These are phyloP conservation scores for Yamadazyma kitorensis DNA, from an alignment of 805 yeast genomes.

Conservation along the genomic window DNA sequence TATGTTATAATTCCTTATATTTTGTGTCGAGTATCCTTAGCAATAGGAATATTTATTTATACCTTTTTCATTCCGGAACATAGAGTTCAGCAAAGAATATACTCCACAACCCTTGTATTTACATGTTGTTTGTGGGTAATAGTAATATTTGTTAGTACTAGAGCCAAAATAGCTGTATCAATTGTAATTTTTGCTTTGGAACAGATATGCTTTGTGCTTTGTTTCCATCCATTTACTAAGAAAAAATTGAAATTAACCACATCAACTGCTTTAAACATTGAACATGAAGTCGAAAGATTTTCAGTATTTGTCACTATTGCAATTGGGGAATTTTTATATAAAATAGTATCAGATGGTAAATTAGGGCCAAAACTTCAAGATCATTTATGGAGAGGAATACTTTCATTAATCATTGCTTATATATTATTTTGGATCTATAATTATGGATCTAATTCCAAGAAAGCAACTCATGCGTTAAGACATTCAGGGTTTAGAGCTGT, in stretches of 20 bases:
- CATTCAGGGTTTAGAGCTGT: conserved; percentile 45
- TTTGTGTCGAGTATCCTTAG: conserved; percentile 42
- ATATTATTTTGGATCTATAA: conserved; percentile 51
- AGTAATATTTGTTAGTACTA: conserved; percentile 46
- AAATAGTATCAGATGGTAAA: conserved; percentile 48
- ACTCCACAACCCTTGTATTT: conserved; percentile 26
- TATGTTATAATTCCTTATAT: conserved; percentile 48
- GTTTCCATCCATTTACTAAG: conserved; percentile 50
- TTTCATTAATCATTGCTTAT: conserved; percentile 48
- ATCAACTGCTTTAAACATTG: conserved; percentile 62
- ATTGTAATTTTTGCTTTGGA: conserved; percentile 42
- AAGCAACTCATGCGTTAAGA: conserved; percentile 55
- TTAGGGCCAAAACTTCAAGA: conserved; percentile 45
- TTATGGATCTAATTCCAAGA: conserved; percentile 48
- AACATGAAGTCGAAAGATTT: conserved; percentile 63
- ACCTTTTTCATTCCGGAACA: conserved; percentile 49
- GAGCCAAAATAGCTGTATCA: conserved; percentile 47
- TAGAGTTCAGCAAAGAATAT: conserved; percentile 46
- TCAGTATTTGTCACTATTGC: conserved; percentile 61
- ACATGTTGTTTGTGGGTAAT: conserved; percentile 48
- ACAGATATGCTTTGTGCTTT: conserved; percentile 28
- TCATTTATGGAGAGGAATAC: conserved; percentile 47
- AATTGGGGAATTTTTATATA: conserved; percentile 60
- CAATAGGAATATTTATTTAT: conserved; percentile 32
- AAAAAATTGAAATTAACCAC: conserved; percentile 38